Percentiles rank a stretch among this genome's conserved stretches.
phyloP scores from a whole-genome alignment of 768 basidiomycete genomes.

The Mycena indigotica region DNA sequence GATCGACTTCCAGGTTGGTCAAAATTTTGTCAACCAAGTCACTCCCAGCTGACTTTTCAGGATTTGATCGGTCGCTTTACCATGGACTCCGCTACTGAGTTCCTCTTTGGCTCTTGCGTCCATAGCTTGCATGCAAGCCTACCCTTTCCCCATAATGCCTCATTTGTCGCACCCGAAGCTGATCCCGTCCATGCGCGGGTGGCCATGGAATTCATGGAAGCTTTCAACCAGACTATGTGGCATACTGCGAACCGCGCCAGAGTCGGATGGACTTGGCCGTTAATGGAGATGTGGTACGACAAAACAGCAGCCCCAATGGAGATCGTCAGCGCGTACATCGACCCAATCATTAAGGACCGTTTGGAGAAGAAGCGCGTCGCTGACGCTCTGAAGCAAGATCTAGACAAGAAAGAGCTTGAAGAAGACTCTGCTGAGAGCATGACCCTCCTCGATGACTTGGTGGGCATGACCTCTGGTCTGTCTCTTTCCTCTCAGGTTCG shows the following conservation, averaged over 20 bases:
- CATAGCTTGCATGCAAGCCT: conserved; percentile 53
- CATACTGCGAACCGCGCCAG: conserved; percentile 45
- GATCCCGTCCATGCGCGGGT: conserved; percentile 30
- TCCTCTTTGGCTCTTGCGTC: conserved; percentile 63
- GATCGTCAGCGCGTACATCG: conserved; percentile 52
- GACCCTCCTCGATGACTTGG: conserved; percentile 59
- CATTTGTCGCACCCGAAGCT: conserved; percentile 25
- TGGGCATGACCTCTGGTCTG: conserved; percentile 50
- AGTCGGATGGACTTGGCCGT: conserved; percentile 54
- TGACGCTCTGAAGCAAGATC: conserved; percentile 4
- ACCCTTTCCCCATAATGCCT: conserved; percentile 52
- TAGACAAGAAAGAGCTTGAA: conserved; percentile 30
- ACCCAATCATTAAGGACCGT: conserved; percentile 55
- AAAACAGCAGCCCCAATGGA: conserved; percentile 51
- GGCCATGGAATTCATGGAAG: conserved; percentile 48
- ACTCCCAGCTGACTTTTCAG: conserved; percentile 26
- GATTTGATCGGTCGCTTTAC: conserved; percentile 66
- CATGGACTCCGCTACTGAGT: conserved; percentile 66
- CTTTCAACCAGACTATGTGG: conserved; percentile 52
- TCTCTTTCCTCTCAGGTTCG: too few relatives aligned
- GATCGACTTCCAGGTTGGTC: conserved; percentile 56
- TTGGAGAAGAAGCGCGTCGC: conserved; percentile 43
- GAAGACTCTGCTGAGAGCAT: conserved; percentile 42
- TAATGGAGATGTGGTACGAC: conserved; percentile 53
- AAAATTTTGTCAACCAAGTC: neutral